Evolutionary conservation across 2,329 filamentous ascomycete species (phyloP).

Genomic region (Talaromyces sp.): DNA sequence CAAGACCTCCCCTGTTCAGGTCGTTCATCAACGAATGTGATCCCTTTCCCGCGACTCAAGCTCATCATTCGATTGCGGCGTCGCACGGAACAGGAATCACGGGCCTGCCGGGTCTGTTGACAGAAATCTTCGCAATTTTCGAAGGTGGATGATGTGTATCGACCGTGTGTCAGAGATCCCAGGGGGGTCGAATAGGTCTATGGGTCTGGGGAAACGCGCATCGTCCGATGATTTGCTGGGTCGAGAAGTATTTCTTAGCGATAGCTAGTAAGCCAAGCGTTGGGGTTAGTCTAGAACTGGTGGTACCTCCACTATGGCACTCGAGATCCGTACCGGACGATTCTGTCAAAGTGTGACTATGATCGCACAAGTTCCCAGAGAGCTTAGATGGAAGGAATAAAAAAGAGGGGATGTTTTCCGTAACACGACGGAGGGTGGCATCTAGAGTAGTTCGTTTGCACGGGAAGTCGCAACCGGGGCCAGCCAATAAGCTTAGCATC

Average conservation of each 20-base stretch:
- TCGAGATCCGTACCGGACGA: not conserved
- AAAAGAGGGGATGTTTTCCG: not conserved
- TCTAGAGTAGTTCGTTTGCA: not conserved
- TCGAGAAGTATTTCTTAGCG: not conserved
- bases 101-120: not conserved
- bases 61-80: constrained; percentile 9
- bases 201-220: constrained; percentile 7
- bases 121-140: not conserved
- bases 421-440: not conserved
- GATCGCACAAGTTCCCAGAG: not conserved
- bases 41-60: not conserved
- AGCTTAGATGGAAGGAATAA: not conserved
- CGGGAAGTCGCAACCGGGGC: not conserved
- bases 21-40: not conserved
- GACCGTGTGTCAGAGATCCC: not conserved
- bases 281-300: not conserved
- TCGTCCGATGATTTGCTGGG: constrained; percentile 7
- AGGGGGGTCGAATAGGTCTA: not conserved
- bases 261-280: not conserved
- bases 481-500: too few relatives aligned
- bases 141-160: not conserved
- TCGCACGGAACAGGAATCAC: not conserved
- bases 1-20: constrained; percentile 1
- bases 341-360: not conserved
- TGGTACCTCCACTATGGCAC: not conserved